These are phyloP conservation scores for Zostera marina DNA, from an alignment of 116 monocot species.

Conservation along the genomic window DNA sequence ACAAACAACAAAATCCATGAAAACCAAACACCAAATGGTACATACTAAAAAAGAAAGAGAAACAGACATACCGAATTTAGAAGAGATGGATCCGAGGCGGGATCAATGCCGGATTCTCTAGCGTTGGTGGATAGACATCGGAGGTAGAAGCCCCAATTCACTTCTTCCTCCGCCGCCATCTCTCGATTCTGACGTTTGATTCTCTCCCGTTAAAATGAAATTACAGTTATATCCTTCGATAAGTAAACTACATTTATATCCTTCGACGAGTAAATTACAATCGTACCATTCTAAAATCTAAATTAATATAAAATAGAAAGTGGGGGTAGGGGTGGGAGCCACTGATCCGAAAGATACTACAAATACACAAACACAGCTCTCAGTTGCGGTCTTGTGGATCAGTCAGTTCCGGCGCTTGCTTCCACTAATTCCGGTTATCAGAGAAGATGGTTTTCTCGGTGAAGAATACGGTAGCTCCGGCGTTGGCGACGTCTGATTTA, in stretches of 20 bases:
- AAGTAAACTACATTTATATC: too few species aligned
- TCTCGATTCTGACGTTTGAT: too few species aligned
- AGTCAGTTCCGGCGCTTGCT: too few species aligned
- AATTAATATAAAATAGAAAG: too few species aligned
- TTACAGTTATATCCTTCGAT: too few species aligned
- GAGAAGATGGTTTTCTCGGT: slow-evolving; percentile 12
- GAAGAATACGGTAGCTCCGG: slow-evolving; percentile 13
- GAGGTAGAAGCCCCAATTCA: slow-evolving; percentile 68
- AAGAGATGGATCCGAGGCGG: slow-evolving; percentile 69
- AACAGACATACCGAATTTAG: slow-evolving; percentile 45
- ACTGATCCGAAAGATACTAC: too few species aligned
- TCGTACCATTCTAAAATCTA: too few species aligned
- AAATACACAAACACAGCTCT: too few species aligned
- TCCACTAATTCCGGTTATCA: not conserved
- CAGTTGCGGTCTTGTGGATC: too few species aligned
- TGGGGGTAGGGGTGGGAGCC: too few species aligned
- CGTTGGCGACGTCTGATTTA: slow-evolving; percentile 4
- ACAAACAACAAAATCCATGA: not conserved
- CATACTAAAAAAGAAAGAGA: not conserved
- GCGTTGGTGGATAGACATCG: slow-evolving; percentile 66
- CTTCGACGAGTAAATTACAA: too few species aligned
- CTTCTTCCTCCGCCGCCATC: slow-evolving; percentile 22
- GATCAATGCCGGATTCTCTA: slow-evolving; percentile 67
- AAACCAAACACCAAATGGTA: not conserved
- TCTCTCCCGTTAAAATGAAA: too few species aligned